These are phyloP conservation scores for Puccinia coronata DNA, from an alignment of 1,284 basidiomycete species.

Conservation along the genomic window DNA sequence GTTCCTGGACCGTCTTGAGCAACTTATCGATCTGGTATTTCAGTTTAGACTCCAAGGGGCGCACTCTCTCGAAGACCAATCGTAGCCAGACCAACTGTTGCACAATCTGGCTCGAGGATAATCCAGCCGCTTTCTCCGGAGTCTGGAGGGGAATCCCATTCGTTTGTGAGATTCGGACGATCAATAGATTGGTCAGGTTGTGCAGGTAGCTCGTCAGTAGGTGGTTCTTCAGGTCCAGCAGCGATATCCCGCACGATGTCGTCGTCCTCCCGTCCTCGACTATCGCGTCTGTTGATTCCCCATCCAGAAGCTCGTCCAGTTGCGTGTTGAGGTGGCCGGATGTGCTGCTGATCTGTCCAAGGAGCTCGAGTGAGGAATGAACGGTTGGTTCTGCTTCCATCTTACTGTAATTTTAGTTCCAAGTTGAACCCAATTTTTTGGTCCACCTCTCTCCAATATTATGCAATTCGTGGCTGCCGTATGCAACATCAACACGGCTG, in stretches of 20 bases:
- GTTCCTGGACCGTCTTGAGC: constrained; percentile 68
- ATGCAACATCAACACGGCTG: too few relatives aligned
- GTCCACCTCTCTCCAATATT: too few relatives aligned
- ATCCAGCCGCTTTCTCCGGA: constrained; percentile 66
- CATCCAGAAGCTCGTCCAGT: background rate
- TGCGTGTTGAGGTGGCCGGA: background rate
- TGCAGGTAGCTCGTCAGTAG: constrained; percentile 84
- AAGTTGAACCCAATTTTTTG: too few relatives aligned
- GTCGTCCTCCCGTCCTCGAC: too few relatives aligned
- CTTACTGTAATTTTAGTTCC: too few relatives aligned
- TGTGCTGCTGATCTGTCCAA: constrained; percentile 9
- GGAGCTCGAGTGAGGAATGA: background rate
- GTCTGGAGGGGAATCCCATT: constrained; percentile 64
- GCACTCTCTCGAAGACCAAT: constrained; percentile 62
- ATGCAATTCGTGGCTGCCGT: too few relatives aligned
- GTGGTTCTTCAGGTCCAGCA: constrained; percentile 85
- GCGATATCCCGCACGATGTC: constrained; percentile 74
- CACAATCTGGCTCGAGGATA: constrained; percentile 65
- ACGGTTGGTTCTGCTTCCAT: background rate
- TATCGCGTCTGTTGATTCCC: background rate
- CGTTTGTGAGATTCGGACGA: constrained; percentile 66
- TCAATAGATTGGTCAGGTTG: constrained; percentile 74
- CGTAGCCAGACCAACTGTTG: constrained; percentile 43
- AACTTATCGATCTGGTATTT: constrained; percentile 95
- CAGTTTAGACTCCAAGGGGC: constrained; percentile 75